phyloP scores from a whole-genome alignment of 73 alveolate species.

The Diophrys sp. region DNA sequence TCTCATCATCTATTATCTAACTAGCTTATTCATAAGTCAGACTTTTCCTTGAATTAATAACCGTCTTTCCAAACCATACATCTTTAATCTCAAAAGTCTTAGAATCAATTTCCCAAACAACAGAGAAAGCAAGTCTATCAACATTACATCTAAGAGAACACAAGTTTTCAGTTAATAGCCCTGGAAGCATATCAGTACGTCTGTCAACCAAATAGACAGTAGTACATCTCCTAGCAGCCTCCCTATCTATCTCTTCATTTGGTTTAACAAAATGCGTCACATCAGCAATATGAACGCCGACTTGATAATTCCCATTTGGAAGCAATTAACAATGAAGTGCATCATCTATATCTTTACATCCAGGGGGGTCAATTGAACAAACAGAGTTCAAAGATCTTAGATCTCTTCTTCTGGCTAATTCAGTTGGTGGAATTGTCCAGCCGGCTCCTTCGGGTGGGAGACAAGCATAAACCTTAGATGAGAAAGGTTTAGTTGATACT shows the following conservation, averaged over 20 bases:
- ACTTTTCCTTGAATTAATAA: conserved; percentile 46
- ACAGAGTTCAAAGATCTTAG: too few species aligned
- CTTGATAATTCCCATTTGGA: conserved; percentile 91
- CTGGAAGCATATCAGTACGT: conserved; percentile 98
- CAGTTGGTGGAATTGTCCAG: conserved; percentile 87
- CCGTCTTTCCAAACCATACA: conserved; percentile 30
- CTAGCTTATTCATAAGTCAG: conserved; percentile 46
- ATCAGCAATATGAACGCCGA: conserved; percentile 99
- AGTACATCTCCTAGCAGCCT: conserved; percentile 97
- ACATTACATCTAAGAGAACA: conserved; percentile 90
- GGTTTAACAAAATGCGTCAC: conserved; percentile 95
- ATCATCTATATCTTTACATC: conserved; percentile 99
- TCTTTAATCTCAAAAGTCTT: conserved; percentile 68
- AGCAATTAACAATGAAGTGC: conserved; percentile 92
- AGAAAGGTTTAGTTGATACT: conserved; percentile 91
- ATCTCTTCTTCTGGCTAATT: conserved; percentile 84
- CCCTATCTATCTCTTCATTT: conserved; percentile 90
- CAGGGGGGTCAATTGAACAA: conserved; percentile 97
- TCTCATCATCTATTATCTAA: conserved; percentile 42
- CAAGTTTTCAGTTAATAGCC: conserved; percentile 91
- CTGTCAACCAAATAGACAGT: conserved; percentile 96
- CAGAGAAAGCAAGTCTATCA: conserved; percentile 96
- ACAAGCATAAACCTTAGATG: conserved; percentile 85
- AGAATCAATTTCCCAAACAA: conserved; percentile 93
- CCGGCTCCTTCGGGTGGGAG: conserved; percentile 86